phyloP scores from a whole-genome alignment of 2,329 filamentous ascomycete genomes.

The Phyllosticta citriasiana region DNA sequence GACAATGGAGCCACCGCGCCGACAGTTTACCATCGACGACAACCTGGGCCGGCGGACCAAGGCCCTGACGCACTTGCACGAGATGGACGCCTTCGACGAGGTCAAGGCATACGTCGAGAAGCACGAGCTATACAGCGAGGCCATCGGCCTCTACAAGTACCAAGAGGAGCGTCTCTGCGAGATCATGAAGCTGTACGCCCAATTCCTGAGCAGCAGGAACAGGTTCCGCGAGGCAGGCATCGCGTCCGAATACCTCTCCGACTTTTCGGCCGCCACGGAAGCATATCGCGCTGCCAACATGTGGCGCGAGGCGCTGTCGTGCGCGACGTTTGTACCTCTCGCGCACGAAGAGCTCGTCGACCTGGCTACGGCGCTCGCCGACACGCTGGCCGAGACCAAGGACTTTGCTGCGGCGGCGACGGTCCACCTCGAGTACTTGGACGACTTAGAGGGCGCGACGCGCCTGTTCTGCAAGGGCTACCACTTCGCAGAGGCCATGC shows the following conservation, averaged over 20 bases:
- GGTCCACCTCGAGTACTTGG: constrained; percentile 72
- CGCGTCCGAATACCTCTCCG: constrained; percentile 75
- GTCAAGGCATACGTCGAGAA: constrained; percentile 67
- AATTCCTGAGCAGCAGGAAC: constrained; percentile 63
- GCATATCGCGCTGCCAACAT: constrained; percentile 76
- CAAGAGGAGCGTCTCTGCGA: constrained; percentile 54
- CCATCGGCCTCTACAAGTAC: constrained; percentile 77
- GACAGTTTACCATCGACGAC: constrained; percentile 80
- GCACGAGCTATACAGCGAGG: constrained; percentile 67
- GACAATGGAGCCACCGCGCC: constrained; percentile 57
- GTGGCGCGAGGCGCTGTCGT: constrained; percentile 86
- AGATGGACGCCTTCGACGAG: constrained; percentile 65
- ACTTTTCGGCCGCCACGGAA: constrained; percentile 64
- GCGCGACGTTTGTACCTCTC: constrained; percentile 60
- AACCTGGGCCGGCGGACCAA: constrained; percentile 68
- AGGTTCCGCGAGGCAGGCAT: constrained; percentile 79
- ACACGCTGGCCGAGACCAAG: constrained; percentile 71
- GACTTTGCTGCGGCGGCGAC: constrained; percentile 72
- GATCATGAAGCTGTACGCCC: constrained; percentile 70
- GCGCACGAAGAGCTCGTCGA: constrained; percentile 49
- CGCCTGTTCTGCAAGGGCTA: constrained; percentile 79
- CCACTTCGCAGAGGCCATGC: constrained; percentile 80
- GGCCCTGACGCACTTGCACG: constrained; percentile 66
- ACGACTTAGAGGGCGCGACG: constrained; percentile 59
- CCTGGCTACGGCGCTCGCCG: constrained; percentile 65